Evolutionary conservation across 345 rosid species (phyloP).

Genomic region (Erucastrum elatum): DNA sequence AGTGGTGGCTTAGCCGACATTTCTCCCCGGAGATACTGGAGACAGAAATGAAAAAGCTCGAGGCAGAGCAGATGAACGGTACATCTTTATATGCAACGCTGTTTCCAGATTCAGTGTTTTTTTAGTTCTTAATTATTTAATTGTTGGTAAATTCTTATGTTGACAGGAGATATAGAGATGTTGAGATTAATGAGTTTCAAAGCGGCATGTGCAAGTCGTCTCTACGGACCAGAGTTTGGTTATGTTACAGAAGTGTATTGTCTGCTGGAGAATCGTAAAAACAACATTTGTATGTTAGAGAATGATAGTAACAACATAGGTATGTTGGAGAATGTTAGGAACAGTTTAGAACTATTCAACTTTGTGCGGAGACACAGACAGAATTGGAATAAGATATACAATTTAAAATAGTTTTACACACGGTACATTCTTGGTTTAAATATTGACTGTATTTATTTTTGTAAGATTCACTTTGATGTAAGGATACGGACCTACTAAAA

Average conservation of each 20-base stretch:
- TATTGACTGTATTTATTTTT: background rate
- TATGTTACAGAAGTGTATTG: conserved; percentile 48
- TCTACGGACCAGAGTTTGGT: conserved; percentile 55
- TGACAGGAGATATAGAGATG: conserved; percentile 34
- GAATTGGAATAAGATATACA: conserved; percentile 43
- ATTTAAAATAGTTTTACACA: conserved; percentile 6
- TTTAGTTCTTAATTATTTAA: background rate
- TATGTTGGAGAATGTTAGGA: background rate
- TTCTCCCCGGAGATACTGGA: conserved; percentile 54
- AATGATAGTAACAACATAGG: background rate
- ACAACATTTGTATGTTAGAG: background rate
- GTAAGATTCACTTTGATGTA: background rate
- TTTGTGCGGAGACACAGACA: conserved; percentile 50
- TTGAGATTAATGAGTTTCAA: conserved; percentile 50
- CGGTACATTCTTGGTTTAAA: conserved; percentile 1
- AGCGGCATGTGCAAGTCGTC: conserved; percentile 73
- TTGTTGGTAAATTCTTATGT: background rate
- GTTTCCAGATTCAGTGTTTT: background rate
- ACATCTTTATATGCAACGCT: background rate
- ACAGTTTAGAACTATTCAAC: conserved; percentile 36
- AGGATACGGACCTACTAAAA: background rate
- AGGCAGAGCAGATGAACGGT: conserved; percentile 53
- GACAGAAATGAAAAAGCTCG: conserved; percentile 46
- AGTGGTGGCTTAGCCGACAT: conserved; percentile 68
- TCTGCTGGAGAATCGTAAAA: conserved; percentile 32